Conservation (phyloP, 2,329 filamentous ascomycete species). For the Epichloe baconii region DNA sequence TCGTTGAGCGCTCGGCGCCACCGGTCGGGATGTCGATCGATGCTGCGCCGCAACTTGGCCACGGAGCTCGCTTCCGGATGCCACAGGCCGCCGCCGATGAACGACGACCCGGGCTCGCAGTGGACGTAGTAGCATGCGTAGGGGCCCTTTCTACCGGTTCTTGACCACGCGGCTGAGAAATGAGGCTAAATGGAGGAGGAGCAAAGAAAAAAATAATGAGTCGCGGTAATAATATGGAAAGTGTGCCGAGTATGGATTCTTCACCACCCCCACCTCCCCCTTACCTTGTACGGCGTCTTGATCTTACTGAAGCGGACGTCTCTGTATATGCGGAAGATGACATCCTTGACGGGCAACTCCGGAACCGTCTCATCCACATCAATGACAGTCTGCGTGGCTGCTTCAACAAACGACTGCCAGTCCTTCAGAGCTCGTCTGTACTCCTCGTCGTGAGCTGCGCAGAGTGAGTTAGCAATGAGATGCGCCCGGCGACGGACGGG, state of each 20-base stretch:
- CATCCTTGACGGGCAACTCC: constrained; percentile 72
- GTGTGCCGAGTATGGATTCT: too few species aligned
- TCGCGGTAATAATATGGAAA: too few species aligned
- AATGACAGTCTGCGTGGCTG: constrained; percentile 55
- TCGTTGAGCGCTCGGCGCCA: constrained; percentile 57
- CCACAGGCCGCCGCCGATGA: constrained; percentile 75
- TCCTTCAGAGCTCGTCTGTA: constrained; percentile 68
- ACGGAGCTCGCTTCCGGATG: constrained; percentile 57
- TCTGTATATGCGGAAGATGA: constrained; percentile 78
- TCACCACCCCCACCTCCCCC: constrained; percentile 8
- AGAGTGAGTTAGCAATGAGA: background rate
- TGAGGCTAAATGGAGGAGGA: constrained; percentile 40
- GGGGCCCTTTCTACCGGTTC: constrained; percentile 74
- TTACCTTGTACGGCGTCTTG: constrained; percentile 76
- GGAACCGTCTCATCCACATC: constrained; percentile 71
- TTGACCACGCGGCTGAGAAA: constrained; percentile 77
- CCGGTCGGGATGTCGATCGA: constrained; percentile 58
- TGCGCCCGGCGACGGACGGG: background rate
- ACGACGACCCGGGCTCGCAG: constrained; percentile 56
- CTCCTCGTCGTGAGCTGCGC: constrained; percentile 61
- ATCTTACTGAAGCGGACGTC: constrained; percentile 78
- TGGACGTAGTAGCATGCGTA: constrained; percentile 87
- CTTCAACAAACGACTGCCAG: constrained; percentile 67
- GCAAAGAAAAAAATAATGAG: background rate
- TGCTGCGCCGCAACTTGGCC: constrained; percentile 53